A percentile compares a stretch with the other conserved stretches of the same genome.
Conservation (phyloP, 345 rosid species). For the Brassica carinata region DNA sequence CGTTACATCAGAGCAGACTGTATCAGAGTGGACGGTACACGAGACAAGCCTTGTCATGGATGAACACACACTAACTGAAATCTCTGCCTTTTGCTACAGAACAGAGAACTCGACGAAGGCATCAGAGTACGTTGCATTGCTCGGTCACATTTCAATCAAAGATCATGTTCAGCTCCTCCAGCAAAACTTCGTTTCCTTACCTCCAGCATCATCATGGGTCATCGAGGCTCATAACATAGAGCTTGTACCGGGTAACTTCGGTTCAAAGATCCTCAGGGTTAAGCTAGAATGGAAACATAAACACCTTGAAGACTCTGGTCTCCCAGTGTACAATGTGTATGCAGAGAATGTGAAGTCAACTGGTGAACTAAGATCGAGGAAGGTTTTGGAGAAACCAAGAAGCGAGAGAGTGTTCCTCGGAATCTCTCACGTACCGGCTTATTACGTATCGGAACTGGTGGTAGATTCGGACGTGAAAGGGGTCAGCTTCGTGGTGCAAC, state of each 20-base stretch:
- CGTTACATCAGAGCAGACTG: not conserved
- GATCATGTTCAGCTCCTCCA: conserved; percentile 18
- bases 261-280: conserved; percentile 47
- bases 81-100: conserved; percentile 64
- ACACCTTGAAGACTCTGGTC: conserved; percentile 23
- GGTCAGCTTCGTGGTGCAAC: not conserved
- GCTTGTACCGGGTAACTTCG: conserved; percentile 45
- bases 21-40: no score
- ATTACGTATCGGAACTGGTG: conserved; percentile 55
- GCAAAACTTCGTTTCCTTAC: conserved; percentile 44
- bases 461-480: conserved; percentile 43
- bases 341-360: conserved; percentile 45
- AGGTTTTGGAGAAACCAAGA: conserved; percentile 28
- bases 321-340: conserved; percentile 58
- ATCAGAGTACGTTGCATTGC: conserved; percentile 55
- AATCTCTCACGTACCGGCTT: conserved; percentile 50
- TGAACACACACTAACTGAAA: conserved; percentile 56
- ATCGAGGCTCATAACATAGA: conserved; percentile 49
- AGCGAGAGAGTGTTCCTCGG: conserved; percentile 51
- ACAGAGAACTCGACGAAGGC: conserved; percentile 32
- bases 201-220: conserved; percentile 53
- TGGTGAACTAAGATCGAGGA: conserved; percentile 22
- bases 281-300: conserved; percentile 61
- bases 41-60: conserved; percentile 43
- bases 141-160: conserved; percentile 56